Evolutionary conservation across 2,329 filamentous ascomycete species (phyloP), one percentile per base, ranked within the genome.

Genomic region (Aureobasidium subglaciale): DNA sequence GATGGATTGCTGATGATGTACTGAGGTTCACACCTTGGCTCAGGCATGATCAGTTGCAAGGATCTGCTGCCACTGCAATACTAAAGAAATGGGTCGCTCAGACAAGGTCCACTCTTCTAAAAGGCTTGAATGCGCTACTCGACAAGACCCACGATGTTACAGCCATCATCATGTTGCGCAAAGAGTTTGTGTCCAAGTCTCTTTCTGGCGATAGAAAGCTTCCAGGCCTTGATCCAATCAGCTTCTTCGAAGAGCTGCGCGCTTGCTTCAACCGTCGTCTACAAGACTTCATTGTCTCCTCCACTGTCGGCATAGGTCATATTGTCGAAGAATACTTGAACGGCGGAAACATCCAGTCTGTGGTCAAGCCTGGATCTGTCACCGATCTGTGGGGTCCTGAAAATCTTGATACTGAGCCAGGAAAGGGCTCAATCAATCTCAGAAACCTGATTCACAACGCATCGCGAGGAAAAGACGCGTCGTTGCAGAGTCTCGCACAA

Each of bases 1-100:
- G 79, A 18, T 95, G 90, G 87, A 87, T 93, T 59, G 80, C 87
- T 16, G 84, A 90, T 7, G 89, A 95, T 58, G 87, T 96, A 38
- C 82, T 82, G 43, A 87, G 86, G 61, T 96, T 95, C 66, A 92
- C 85, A 1, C 91, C 91, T 0, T 96, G 90, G 73, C 87, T 95
- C 32, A 84, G 88, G 27, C 85, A 95, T 63, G 88, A 91, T 61
- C 87, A 93, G 61, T 63, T 78, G 5, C 65, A 71, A 22, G 59
- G 66, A 27, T 56, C 67, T 2, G 73, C 76, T 16, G 73, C 67
- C 1, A 45, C 69, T 5, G 70, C 73, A 56, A 70, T 64, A 18
- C 64, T 75, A 49, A 59, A 80, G 15, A 74, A 95, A 0, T 96
- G 91, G 91, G 80, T 80, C 7, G 76, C 83, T 41, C 78, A 87